Conservation (phyloP, 176 grass and related monocot genomes). For the Carex cristatella region DNA sequence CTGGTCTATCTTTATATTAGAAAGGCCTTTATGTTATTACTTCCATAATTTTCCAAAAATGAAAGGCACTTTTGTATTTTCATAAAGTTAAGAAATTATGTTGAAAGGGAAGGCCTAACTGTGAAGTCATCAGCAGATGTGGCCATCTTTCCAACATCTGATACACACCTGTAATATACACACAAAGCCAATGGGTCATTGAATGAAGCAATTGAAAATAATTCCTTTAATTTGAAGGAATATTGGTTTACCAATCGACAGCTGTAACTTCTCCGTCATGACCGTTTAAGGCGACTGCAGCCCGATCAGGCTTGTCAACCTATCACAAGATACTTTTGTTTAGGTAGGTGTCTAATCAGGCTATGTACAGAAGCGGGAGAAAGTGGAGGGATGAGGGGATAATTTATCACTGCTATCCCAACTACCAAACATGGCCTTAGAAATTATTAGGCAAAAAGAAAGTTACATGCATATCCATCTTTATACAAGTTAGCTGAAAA, state of each 20-base stretch:
- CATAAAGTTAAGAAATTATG: neutral
- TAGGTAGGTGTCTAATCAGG: neutral
- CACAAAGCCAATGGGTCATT: slow-evolving; percentile 5
- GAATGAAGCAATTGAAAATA: neutral
- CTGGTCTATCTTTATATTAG: neutral
- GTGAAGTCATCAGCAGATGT: slow-evolving; percentile 83
- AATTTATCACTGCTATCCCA: neutral
- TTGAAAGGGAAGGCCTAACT: slow-evolving; percentile 32
- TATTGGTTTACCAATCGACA: slow-evolving; percentile 64
- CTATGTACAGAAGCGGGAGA: neutral
- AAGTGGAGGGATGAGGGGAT: neutral
- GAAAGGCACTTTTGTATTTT: neutral
- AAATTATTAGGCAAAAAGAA: neutral
- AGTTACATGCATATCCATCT: neutral
- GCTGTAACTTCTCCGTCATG: slow-evolving; percentile 81
- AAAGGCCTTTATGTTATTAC: neutral
- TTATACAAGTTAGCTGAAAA: neutral
- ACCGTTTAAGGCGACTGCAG: slow-evolving; percentile 49
- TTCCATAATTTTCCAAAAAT: neutral
- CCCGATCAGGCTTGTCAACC: slow-evolving; percentile 61
- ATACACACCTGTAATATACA: slow-evolving; percentile 55
- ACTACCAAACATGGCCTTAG: neutral
- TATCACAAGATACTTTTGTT: slow-evolving; percentile 10
- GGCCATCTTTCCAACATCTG: slow-evolving; percentile 75
- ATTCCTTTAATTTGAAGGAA: neutral